Evolutionary conservation across 164 flowering plant genomes (phyloP).

Genomic region (Kingdonia uniflora): DNA sequence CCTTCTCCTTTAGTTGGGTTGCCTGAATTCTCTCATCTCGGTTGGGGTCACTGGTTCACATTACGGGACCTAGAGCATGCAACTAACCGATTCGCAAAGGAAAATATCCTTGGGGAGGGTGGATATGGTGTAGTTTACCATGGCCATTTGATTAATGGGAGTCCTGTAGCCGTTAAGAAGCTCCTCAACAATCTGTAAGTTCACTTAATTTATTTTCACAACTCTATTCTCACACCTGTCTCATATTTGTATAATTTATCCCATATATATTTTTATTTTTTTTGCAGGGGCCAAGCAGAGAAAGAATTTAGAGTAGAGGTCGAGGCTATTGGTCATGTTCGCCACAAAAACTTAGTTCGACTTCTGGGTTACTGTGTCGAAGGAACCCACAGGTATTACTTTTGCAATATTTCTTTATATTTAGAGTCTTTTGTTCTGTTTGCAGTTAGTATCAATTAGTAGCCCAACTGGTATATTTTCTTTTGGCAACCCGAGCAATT

Average conservation of each 20-base stretch:
- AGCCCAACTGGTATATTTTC: too few relatives aligned
- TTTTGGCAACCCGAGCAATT: too few relatives aligned
- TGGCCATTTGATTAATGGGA: slow-evolving; percentile 66
- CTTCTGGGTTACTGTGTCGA: slow-evolving; percentile 88
- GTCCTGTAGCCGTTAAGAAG: slow-evolving; percentile 81
- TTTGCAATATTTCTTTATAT: too few relatives aligned
- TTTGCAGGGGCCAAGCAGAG: slow-evolving; percentile 83
- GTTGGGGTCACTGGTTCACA: slow-evolving; percentile 98
- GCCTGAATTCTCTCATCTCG: slow-evolving; percentile 85
- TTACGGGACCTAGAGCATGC: slow-evolving; percentile 75
- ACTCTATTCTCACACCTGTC: background rate
- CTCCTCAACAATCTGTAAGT: slow-evolving; percentile 83
- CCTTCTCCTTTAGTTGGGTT: slow-evolving; percentile 70
- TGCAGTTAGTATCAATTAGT: too few relatives aligned
- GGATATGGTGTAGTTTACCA: slow-evolving; percentile 85
- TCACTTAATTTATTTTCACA: background rate
- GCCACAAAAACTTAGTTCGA: slow-evolving; percentile 88
- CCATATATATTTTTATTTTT: slow-evolving; percentile 5
- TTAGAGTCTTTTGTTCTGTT: too few relatives aligned
- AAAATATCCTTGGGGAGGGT: slow-evolving; percentile 81
- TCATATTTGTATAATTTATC: background rate
- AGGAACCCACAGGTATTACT: slow-evolving; percentile 76
- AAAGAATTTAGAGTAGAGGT: slow-evolving; percentile 90
- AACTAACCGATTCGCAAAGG: slow-evolving; percentile 64
- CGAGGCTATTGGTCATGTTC: slow-evolving; percentile 90